Base-by-base conservation (phyloP, 306 rosid genomes). In the Trifolium pratense region DNA sequence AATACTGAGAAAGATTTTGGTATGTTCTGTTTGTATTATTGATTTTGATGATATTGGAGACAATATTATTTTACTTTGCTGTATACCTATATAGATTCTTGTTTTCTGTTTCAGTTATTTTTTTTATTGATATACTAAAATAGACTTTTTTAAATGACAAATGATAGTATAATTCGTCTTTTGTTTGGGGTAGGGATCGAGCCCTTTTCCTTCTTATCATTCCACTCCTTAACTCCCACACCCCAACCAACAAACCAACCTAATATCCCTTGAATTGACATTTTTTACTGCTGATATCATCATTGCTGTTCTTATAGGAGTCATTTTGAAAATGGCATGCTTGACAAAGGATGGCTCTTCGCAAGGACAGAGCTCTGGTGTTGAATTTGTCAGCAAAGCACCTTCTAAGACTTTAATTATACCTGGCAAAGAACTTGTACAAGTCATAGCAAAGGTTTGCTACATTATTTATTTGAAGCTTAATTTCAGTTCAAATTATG, bases 401-500 rank as follows among this genome's bases (percentile, higher is more conserved):
- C 95, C 89, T 68, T 77, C 75, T 37, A 88, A 88, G 86, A 91
- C 83, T 53, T 61, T 91, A 65, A 85, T 87, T 49, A 89, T 94
- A 86, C 86, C 90, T 79, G 81, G 87, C 73, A 81, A 83, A 61
- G 97, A 94, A 36, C 87, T 94, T 80, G 99, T 94, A 76, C 99
- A 94, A 88, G 91, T 94, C 79, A 77, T 85, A 58, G 96, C 95
- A 6, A 89, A 91, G 99, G 99, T 94, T 69, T 80, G 78, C 81
- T 68, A 42, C 59, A 64, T 75, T 43, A 62, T 63, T 34, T 80
- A 61, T 75, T 78, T 86, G 31, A 66, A 32, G 48, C 68, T 3
- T 25, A 64, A 61, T 53, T 75, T 71, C 63, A 34, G 34, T 70
- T 70, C 20, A 55, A 29, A 17, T 48, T 42, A 11, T 53, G 57